Conservation (phyloP, 2,329 filamentous ascomycete genomes). For the Alternaria viburni region DNA sequence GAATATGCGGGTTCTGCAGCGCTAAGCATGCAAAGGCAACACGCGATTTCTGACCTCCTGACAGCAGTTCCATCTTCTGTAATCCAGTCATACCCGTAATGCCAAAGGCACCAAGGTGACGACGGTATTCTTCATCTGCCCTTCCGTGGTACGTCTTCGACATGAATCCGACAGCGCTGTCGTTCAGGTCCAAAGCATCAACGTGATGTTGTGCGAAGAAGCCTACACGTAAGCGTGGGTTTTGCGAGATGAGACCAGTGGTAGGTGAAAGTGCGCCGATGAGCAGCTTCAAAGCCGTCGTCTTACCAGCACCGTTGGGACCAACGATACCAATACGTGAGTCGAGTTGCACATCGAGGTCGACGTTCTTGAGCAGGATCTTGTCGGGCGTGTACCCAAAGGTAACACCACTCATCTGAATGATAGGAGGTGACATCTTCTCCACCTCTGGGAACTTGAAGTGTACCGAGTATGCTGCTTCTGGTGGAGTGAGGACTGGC, state of each 20-base stretch:
- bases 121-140: constrained; percentile 94
- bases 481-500: constrained; percentile 87
- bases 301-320: constrained; percentile 98
- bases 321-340: constrained; percentile 99
- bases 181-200: constrained; percentile 88
- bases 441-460: constrained; percentile 98
- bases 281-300: constrained; percentile 96
- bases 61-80: constrained; percentile 92
- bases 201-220: constrained; percentile 99
- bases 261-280: constrained; percentile 82
- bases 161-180: constrained; percentile 95
- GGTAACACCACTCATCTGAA: constrained; percentile 91
- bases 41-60: constrained; percentile 97
- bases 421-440: constrained; percentile 95
- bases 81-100: constrained; percentile 93
- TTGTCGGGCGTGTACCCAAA: constrained; percentile 88
- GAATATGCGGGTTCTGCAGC: constrained; percentile 91
- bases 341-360: constrained; percentile 96
- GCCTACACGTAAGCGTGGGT: constrained; percentile 86
- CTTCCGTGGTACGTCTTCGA: constrained; percentile 86
- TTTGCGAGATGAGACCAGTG: constrained; percentile 81
- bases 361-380: constrained; percentile 81
- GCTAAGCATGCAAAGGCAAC: constrained; percentile 98
- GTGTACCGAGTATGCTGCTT: constrained; percentile 93
- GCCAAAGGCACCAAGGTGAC: constrained; percentile 85